phyloP scores from a whole-genome alignment of 2,329 filamentous ascomycete species.

The Neofusicoccum sp. region DNA sequence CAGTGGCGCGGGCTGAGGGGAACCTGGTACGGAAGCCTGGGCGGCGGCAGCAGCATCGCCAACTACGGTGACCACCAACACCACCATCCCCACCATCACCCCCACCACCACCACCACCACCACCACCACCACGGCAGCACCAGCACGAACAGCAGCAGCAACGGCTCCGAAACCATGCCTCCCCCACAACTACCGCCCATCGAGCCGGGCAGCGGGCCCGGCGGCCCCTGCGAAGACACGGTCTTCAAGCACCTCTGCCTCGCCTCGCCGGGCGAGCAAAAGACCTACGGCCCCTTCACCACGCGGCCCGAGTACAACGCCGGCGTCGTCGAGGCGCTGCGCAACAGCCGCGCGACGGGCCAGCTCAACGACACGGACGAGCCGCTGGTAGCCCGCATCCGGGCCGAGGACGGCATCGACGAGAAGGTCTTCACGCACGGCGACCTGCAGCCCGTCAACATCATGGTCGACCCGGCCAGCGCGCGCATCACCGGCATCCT shows the following conservation, averaged over 20 bases:
- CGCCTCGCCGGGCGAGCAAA: slow-evolving; percentile 14
- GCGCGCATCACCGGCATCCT: slow-evolving; percentile 24
- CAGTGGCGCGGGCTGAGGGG: slow-evolving; percentile 24
- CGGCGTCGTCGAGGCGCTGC: slow-evolving; percentile 23
- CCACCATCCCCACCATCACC: too few species aligned
- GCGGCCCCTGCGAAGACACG: slow-evolving; percentile 17
- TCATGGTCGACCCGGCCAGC: slow-evolving; percentile 23
- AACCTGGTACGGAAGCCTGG: slow-evolving; percentile 25
- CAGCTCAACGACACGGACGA: slow-evolving; percentile 22
- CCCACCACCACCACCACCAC: neutral
- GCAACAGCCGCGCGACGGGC: slow-evolving; percentile 13
- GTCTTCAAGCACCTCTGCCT: slow-evolving; percentile 18
- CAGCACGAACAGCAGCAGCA: neutral
- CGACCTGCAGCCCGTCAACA: slow-evolving; percentile 25
- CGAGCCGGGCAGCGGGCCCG: slow-evolving; percentile 11
- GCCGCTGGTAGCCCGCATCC: slow-evolving; percentile 20
- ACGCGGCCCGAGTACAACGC: slow-evolving; percentile 22
- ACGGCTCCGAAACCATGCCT: neutral
- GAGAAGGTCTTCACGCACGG: slow-evolving; percentile 25
- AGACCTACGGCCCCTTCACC: slow-evolving; percentile 24
- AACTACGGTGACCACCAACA: slow-evolving; percentile 15
- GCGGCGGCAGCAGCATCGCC: slow-evolving; percentile 24
- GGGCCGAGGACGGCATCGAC: slow-evolving; percentile 8
- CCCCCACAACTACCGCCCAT: neutral
- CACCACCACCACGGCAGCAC: neutral